Evolutionary conservation across 805 yeast species (phyloP).

Genomic region (Metschnikowia hibisci): DNA sequence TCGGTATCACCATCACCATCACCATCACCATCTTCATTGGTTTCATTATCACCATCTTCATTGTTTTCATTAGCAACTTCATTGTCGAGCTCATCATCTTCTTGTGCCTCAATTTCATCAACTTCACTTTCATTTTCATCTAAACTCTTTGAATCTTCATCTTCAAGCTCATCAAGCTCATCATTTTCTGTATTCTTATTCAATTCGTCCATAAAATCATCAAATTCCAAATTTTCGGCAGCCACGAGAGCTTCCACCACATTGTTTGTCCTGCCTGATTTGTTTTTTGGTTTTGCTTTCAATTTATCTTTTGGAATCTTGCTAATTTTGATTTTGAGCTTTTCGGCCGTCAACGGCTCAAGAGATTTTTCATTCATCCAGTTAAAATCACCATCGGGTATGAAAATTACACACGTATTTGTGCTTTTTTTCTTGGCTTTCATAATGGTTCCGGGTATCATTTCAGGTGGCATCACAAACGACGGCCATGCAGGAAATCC

Average conservation of each 20-base stretch:
- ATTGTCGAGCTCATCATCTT: slow-evolving; percentile 3
- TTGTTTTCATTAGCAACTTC: slow-evolving; percentile 9
- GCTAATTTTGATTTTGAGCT: slow-evolving; percentile 26
- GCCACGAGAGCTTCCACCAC: slow-evolving; percentile 38
- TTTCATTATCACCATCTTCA: background rate
- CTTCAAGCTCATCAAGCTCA: slow-evolving; percentile 7
- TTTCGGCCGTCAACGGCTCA: slow-evolving; percentile 29
- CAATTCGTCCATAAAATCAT: slow-evolving; percentile 32
- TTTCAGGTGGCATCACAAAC: slow-evolving; percentile 39
- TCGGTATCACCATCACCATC: too few relatives aligned
- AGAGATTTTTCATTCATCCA: slow-evolving; percentile 42
- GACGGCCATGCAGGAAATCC: slow-evolving; percentile 51
- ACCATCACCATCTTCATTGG: background rate
- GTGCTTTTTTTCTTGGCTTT: slow-evolving; percentile 35
- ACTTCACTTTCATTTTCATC: slow-evolving; percentile 15
- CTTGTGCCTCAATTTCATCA: slow-evolving; percentile 13
- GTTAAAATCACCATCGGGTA: slow-evolving; percentile 44
- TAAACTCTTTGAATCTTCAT: slow-evolving; percentile 3
- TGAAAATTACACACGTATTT: slow-evolving; percentile 40
- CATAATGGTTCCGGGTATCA: slow-evolving; percentile 34
- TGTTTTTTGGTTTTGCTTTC: slow-evolving; percentile 18
- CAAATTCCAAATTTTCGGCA: slow-evolving; percentile 34
- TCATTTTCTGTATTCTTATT: slow-evolving; percentile 15
- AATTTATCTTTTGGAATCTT: slow-evolving; percentile 27
- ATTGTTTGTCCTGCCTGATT: slow-evolving; percentile 26